Base-by-base conservation (phyloP, 1,284 basidiomycete species). In the Chalciporus piperatoides region DNA sequence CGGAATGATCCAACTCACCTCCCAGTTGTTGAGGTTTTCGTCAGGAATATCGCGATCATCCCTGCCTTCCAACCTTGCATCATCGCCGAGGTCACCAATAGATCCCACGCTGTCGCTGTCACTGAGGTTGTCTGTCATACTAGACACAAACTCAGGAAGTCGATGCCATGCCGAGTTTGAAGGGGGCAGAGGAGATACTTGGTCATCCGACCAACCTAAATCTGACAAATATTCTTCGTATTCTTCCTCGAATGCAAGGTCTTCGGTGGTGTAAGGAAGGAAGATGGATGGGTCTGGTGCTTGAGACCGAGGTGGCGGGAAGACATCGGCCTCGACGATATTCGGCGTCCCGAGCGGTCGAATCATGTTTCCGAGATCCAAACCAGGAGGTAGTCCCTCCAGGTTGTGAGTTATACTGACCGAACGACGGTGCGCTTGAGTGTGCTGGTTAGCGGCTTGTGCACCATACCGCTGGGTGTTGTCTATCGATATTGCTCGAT, bases 21-120 rank as follows among this genome's bases (percentile, higher is more conserved):
- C 92, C 92, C 92, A 96, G 56, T 93, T 92, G 61, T 94, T 96
- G 58, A 87, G 70, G 59, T 92, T 89, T 68, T 88, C 86, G 61
- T 91, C 84, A 15, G 81, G 76, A 33, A 76, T 72, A 47, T 83
- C 80, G 38, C 75, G 72, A 50, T 84, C 82, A 55, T 84, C 82
- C 54, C 77, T 73, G 50, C 73, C 73, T 57, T 88, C 83, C 43
- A 90, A 70, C 35, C 87, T 77, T 38, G 81, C 73, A 48, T 91
- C 90, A 44, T 70, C 80, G 15, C 87, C 88, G 28, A 95, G 74
- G 59, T 95, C 92, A 37, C 88, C 92, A 46, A 96, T 92, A 8
- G 86, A 83, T 9, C 80, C 90, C 27, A 94, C 89, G 61, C 90
- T 93, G 69, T 95, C 92, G 58, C 82, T 90, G 67, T 95, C 92